These are phyloP conservation scores for Castanea crenata DNA, from an alignment of 306 rosid genomes.

Conservation along the genomic window DNA sequence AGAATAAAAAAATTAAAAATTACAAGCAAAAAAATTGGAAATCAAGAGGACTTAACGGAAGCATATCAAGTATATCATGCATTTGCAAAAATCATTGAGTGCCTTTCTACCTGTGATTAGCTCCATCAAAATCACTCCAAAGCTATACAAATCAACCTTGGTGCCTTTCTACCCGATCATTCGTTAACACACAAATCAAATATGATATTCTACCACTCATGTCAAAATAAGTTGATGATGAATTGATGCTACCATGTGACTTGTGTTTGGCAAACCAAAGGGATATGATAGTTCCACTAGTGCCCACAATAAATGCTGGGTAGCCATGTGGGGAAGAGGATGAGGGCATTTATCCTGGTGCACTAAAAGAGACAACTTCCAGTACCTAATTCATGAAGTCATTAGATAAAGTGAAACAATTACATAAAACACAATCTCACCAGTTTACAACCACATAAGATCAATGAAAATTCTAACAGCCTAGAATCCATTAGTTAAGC, in stretches of 20 bases:
- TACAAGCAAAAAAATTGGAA: not conserved
- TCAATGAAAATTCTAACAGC: not conserved
- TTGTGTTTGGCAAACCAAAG: too few relatives aligned
- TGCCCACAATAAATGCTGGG: too few relatives aligned
- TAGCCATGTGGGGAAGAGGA: conserved; percentile 36
- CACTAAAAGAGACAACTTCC: conserved; percentile 93
- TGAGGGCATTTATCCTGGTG: conserved; percentile 99
- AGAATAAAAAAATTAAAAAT: not conserved
- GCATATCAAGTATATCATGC: not conserved
- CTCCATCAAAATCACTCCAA: too few relatives aligned
- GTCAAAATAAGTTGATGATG: too few relatives aligned
- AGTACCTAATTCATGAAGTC: conserved; percentile 48
- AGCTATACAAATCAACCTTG: too few relatives aligned
- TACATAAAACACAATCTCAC: not conserved
- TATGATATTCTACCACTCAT: too few relatives aligned
- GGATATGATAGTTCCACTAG: too few relatives aligned
- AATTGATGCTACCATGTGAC: too few relatives aligned
- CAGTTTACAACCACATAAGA: not conserved
- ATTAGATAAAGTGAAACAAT: not conserved
- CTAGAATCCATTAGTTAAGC: not conserved
- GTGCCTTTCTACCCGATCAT: too few relatives aligned
- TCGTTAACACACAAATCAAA: too few relatives aligned
- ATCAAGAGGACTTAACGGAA: not conserved
- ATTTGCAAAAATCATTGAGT: not conserved
- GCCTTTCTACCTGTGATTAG: too few relatives aligned